These are phyloP conservation scores for Amphichorda felina DNA, from an alignment of 2,329 filamentous ascomycete genomes.

Conservation along the genomic window DNA sequence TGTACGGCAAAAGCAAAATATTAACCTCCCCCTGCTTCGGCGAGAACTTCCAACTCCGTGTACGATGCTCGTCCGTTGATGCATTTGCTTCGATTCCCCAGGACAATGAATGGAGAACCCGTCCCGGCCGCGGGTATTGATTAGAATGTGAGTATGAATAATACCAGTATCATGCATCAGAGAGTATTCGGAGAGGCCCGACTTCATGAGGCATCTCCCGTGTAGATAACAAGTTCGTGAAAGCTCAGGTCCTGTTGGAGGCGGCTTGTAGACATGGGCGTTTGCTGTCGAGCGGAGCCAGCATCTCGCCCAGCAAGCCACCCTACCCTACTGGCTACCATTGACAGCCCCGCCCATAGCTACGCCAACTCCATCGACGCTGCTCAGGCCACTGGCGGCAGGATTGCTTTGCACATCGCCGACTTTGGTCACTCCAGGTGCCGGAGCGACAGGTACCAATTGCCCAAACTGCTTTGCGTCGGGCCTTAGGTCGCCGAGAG, in stretches of 20 bases:
- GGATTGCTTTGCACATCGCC: not conserved
- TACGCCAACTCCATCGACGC: not conserved
- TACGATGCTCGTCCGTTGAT: too few species aligned
- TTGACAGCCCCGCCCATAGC: not conserved
- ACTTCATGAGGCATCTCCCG: too few species aligned
- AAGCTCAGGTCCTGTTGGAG: too few species aligned
- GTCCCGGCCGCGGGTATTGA: not conserved
- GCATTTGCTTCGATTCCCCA: too few species aligned
- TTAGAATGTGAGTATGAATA: not conserved
- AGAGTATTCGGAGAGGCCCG: not conserved
- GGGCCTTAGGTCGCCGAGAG: constrained; percentile 17
- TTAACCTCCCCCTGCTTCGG: too few species aligned
- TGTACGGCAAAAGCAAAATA: not conserved
- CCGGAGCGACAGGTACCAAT: not conserved
- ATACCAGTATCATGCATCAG: not conserved
- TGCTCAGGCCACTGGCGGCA: not conserved
- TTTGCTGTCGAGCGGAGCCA: too few species aligned
- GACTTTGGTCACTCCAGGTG: constrained; percentile 50
- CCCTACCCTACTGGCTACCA: not conserved
- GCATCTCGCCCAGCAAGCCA: too few species aligned
- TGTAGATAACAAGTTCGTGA: too few species aligned
- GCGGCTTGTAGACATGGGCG: too few species aligned
- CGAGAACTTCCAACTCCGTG: too few species aligned
- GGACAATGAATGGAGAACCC: too few species aligned
- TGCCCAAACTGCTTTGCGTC: constrained; percentile 17